These are phyloP conservation scores for Microcyclosporella mali DNA, from an alignment of 2,329 filamentous ascomycete genomes.

Conservation along the genomic window DNA sequence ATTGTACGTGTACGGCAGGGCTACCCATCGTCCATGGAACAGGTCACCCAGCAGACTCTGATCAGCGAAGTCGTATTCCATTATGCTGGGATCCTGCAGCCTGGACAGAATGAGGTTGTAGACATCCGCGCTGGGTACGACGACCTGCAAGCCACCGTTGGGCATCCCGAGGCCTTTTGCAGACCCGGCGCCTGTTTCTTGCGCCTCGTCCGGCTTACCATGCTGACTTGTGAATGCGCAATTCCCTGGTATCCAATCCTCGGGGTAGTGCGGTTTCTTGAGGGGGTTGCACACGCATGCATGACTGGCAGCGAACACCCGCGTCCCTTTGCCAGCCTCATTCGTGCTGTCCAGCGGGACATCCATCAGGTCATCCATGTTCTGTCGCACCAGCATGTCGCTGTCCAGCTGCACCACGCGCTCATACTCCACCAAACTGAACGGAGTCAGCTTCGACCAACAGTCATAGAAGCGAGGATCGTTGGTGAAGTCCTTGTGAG, in stretches of 20 bases:
- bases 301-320: constrained; percentile 76
- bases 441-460: constrained; percentile 81
- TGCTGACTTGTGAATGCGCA: constrained; percentile 59
- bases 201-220: constrained; percentile 43
- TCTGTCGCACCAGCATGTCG: constrained; percentile 75
- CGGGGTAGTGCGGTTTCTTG: constrained; percentile 70
- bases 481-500: constrained; percentile 61
- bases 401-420: constrained; percentile 79
- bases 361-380: constrained; percentile 94
- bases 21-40: constrained; percentile 53
- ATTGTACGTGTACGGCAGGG: constrained; percentile 56
- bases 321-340: constrained; percentile 48
- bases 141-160: constrained; percentile 56
- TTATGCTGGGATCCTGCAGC: constrained; percentile 41
- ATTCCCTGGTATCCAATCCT: constrained; percentile 59
- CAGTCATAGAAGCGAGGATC: constrained; percentile 84
- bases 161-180: constrained; percentile 51
- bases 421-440: constrained; percentile 68
- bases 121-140: constrained; percentile 49
- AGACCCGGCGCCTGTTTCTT: constrained; percentile 45
- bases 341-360: constrained; percentile 59
- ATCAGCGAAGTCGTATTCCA: constrained; percentile 54
- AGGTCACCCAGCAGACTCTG: constrained; percentile 54
- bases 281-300: constrained; percentile 84
- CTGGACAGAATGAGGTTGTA: constrained; percentile 49